phyloP scores from a whole-genome alignment of 2,329 filamentous ascomycete species.

The Xylaria sp. region DNA sequence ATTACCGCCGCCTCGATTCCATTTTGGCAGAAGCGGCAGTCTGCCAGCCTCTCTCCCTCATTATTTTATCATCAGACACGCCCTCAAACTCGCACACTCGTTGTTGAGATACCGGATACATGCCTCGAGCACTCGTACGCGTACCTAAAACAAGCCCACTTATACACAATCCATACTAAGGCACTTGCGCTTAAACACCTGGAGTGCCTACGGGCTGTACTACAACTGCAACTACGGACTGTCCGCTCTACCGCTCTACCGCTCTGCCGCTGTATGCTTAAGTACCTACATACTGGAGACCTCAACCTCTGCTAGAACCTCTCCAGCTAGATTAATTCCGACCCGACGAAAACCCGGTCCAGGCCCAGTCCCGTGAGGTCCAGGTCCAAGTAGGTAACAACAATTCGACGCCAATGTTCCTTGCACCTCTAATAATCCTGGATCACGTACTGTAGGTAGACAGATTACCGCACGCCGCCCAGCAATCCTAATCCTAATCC shows the following conservation, averaged over 20 bases:
- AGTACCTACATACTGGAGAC: too few species aligned
- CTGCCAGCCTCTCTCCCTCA: too few species aligned
- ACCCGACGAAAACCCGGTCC: constrained; percentile 23
- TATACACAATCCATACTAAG: not conserved
- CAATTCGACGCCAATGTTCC: not conserved
- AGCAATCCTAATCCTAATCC: constrained; percentile 11
- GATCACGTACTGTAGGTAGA: constrained; percentile 9
- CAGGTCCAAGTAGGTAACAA: not conserved
- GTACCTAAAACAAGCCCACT: not conserved
- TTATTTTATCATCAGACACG: too few species aligned
- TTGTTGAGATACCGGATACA: not conserved
- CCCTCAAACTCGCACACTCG: too few species aligned
- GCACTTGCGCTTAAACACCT: not conserved
- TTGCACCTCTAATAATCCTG: constrained; percentile 18
- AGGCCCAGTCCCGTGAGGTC: not conserved
- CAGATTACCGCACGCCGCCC: constrained; percentile 23
- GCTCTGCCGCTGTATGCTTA: too few species aligned
- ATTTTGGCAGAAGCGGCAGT: too few species aligned
- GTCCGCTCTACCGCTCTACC: too few species aligned
- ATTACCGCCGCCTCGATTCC: too few species aligned
- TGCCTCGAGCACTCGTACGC: not conserved
- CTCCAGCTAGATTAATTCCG: too few species aligned
- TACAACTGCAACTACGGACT: too few species aligned
- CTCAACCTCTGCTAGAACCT: too few species aligned
- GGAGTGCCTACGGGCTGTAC: too few species aligned